Evolutionary conservation across 208 protist species (phyloP).

Genomic region (Crithidia bombi): DNA sequence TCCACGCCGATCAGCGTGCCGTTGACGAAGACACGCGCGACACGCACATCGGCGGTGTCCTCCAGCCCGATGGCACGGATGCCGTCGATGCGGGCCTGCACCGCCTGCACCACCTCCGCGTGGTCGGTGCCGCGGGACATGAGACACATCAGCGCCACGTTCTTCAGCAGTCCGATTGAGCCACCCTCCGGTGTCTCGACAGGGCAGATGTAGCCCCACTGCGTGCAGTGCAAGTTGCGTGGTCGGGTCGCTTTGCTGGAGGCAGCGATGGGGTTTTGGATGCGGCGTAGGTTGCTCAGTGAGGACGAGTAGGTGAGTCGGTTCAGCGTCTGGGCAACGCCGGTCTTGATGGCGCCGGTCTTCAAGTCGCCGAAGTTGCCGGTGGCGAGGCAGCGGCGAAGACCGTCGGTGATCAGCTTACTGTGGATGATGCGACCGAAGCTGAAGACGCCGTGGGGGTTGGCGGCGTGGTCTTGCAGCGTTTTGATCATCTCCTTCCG

Average conservation of each 20-base stretch:
- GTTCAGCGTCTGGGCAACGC: conserved; percentile 96
- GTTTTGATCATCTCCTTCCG: conserved; percentile 98
- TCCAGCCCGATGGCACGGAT: conserved; percentile 82
- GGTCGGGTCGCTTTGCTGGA: conserved; percentile 99
- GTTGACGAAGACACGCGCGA: conserved; percentile 80
- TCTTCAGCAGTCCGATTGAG: conserved; percentile 99
- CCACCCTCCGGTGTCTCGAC: conserved; percentile 99
- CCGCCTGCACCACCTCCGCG: conserved; percentile 73
- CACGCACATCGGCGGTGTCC: conserved; percentile 70
- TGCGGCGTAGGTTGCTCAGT: conserved; percentile 97
- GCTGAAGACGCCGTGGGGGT: conserved; percentile 55
- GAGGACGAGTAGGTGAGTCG: conserved; percentile 98
- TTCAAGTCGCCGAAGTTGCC: conserved; percentile 99
- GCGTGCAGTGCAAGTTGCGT: conserved; percentile 96
- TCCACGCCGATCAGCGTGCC: conserved; percentile 85
- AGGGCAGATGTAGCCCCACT: conserved; percentile 99
- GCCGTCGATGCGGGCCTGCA: conserved; percentile 69
- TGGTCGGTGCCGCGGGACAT: conserved; percentile 98
- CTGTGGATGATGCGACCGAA: conserved; percentile 94
- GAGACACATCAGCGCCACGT: conserved; percentile 98
- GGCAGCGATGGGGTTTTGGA: conserved; percentile 99
- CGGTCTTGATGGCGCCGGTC: conserved; percentile 97
- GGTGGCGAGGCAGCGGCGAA: conserved; percentile 97
- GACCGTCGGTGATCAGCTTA: conserved; percentile 96
- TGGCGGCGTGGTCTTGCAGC: conserved; percentile 71